Conservation (phyloP, 2,329 filamentous ascomycete genomes). For the Pseudogymnoascus sp. region DNA sequence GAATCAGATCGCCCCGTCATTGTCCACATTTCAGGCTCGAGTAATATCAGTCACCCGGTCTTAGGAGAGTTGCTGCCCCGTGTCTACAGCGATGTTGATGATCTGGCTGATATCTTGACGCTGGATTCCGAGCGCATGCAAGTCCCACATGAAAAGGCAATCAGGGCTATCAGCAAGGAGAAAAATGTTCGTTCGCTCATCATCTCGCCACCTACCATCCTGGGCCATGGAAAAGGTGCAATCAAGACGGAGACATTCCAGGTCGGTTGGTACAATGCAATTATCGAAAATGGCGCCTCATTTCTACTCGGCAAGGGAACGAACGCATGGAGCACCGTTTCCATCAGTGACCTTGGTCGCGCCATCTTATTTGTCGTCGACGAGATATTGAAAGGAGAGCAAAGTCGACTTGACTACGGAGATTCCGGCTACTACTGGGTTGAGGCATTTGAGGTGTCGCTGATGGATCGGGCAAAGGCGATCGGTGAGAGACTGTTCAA, state of each 20-base stretch:
- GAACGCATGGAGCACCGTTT: neutral
- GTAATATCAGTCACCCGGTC: neutral
- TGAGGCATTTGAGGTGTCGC: constrained; percentile 1
- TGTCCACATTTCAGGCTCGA: neutral
- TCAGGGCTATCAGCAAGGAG: neutral
- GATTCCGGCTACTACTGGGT: neutral
- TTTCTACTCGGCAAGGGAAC: neutral
- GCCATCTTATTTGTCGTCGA: neutral
- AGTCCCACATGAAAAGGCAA: neutral
- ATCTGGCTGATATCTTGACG: neutral
- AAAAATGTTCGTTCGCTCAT: neutral
- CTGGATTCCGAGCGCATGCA: neutral
- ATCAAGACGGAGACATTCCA: neutral
- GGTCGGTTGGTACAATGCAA: neutral
- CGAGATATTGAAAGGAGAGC: neutral
- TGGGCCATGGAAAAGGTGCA: neutral
- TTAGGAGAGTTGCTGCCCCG: neutral
- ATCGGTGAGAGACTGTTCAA: neutral
- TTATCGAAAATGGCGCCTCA: neutral
- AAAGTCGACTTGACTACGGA: neutral
- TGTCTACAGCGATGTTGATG: neutral
- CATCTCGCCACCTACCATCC: neutral
- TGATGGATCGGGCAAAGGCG: neutral
- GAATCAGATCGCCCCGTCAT: neutral
- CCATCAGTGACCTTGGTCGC: neutral